Base-by-base conservation (phyloP, 1,284 basidiomycete species). In the Bjerkandera adusta region DNA sequence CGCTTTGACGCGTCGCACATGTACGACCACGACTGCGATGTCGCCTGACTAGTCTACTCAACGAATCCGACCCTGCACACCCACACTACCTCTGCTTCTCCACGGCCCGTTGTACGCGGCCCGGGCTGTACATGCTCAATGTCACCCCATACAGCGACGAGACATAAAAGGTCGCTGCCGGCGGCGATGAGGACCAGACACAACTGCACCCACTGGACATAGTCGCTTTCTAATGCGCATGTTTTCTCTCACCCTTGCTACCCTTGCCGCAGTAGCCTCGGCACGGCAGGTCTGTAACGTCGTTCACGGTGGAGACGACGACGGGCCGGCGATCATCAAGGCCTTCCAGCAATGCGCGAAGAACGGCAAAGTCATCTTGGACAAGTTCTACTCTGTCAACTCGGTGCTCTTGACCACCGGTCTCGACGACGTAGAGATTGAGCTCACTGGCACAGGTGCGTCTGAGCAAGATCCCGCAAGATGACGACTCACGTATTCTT, bases 341-440 rank as follows among this genome's bases (percentile, higher is more conserved):
- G 65, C 64, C 7, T 69, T 70, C 52, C 45, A 63, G 30, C 39
- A 50, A 2, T 71, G 68, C 50, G 51, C 53, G 26, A 57, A 46
- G 27, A 63, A 64, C 18, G 57, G 59, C 10, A 61, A 57, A 8
- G 45, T 72, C 33, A 58, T 63, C 15, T 53, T 71, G 8, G 64
- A 69, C 56, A 51, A 55, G 34, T 66, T 64, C 50, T 70, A 71
- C 47, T 58, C 66, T 27, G 72, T 75, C 36, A 65, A 71, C 45
- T 70, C 66, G 3, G 63, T 73, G 0, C 61, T 74, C 20, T 60
- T 69, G 34, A 70, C 69, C 1, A 62, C 65, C 6, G 63, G 54
- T 15, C 59, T 75, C 29, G 57, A 60, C 25, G 59, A 73, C 44
- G 70, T 73, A 15, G 62, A 66, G 26, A 66, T 75, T 49, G 59